phyloP scores from a whole-genome alignment of 2,329 filamentous ascomycete genomes.

The Coleophoma cylindrospora region DNA sequence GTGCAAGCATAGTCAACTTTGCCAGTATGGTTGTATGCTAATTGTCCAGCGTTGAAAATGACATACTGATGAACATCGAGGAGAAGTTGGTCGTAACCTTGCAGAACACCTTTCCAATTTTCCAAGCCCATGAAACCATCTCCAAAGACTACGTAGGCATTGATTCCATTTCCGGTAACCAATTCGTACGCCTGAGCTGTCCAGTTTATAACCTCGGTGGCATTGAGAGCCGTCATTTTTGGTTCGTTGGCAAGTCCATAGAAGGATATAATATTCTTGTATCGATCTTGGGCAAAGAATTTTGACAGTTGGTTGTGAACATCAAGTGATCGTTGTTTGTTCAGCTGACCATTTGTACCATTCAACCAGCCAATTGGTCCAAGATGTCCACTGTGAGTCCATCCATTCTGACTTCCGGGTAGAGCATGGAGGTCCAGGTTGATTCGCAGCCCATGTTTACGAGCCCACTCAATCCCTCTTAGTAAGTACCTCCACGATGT shows the following conservation, averaged over 20 bases:
- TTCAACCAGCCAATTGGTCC: slow-evolving; percentile 84
- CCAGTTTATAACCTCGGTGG: slow-evolving; percentile 70
- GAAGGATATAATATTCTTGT: slow-evolving; percentile 86
- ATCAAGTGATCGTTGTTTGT: slow-evolving; percentile 77
- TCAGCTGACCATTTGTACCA: slow-evolving; percentile 75
- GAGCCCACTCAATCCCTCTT: slow-evolving; percentile 86
- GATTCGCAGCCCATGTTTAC: slow-evolving; percentile 85
- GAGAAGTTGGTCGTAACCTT: slow-evolving; percentile 65
- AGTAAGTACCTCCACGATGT: slow-evolving; percentile 92
- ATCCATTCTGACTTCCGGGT: slow-evolving; percentile 92
- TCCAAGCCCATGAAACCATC: slow-evolving; percentile 90
- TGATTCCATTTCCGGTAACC: slow-evolving; percentile 72
- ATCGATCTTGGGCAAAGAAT: slow-evolving; percentile 91
- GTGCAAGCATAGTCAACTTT: slow-evolving; percentile 86
- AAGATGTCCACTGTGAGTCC: slow-evolving; percentile 89
- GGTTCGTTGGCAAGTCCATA: slow-evolving; percentile 96
- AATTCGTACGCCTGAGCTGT: slow-evolving; percentile 67
- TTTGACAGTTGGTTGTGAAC: slow-evolving; percentile 80
- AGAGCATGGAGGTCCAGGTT: slow-evolving; percentile 92
- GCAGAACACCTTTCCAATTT: slow-evolving; percentile 85
- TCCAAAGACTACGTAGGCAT: slow-evolving; percentile 74
- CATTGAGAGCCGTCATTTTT: slow-evolving; percentile 69
- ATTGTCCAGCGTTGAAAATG: slow-evolving; percentile 90
- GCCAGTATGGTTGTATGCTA: slow-evolving; percentile 72
- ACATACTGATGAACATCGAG: slow-evolving; percentile 99